Evolutionary conservation across 176 grass and related monocot species (phyloP).

Genomic region (Alopecurus myosuroides): DNA sequence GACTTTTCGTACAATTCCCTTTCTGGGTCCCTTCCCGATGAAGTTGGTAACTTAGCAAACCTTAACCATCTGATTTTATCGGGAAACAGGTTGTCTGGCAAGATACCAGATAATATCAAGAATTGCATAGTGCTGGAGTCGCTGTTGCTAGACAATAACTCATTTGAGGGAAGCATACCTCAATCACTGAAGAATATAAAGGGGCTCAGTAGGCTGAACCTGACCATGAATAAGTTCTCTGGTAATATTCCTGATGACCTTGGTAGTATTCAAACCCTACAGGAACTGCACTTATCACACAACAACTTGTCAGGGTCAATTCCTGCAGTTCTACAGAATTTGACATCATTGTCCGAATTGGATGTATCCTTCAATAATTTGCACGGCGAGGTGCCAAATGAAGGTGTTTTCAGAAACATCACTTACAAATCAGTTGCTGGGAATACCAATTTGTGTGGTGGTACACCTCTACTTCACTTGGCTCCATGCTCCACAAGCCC

Average conservation of each 20-base stretch:
- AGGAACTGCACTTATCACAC: neutral
- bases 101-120: neutral
- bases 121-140: neutral
- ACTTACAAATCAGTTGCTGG: neutral
- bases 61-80: neutral
- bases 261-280: neutral
- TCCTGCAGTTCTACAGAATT: neutral
- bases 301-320: neutral
- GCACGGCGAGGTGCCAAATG: neutral
- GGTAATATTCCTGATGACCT: neutral
- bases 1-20: conserved; percentile 4
- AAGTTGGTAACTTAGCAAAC: neutral
- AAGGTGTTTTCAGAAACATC: neutral
- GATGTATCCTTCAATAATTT: neutral
- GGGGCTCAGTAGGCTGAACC: neutral
- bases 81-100: neutral
- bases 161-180: neutral
- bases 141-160: neutral
- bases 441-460: neutral
- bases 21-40: neutral
- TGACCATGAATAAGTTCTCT: neutral
- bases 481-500: neutral
- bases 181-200: neutral
- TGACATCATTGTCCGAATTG: neutral
- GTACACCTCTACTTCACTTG: neutral